These are phyloP conservation scores for Metschnikowia colocasiae DNA, from an alignment of 805 yeast species.

Conservation along the genomic window DNA sequence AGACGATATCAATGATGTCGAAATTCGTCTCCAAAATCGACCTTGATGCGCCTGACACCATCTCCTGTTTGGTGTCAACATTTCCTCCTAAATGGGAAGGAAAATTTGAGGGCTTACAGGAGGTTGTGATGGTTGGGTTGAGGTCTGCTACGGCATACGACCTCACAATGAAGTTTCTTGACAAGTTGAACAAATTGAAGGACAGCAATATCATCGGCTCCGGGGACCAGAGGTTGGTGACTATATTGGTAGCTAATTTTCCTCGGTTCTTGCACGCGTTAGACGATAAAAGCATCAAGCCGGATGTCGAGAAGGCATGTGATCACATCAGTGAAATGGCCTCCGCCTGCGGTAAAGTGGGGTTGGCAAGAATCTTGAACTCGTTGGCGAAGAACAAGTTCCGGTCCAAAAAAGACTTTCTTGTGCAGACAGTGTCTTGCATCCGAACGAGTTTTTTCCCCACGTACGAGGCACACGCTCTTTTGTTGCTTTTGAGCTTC, in stretches of 20 bases:
- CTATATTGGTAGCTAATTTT: constrained; percentile 70
- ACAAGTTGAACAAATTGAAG: constrained; percentile 59
- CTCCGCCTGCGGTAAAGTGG: constrained; percentile 48
- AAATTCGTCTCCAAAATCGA: constrained; percentile 86
- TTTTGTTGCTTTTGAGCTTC: constrained; percentile 74
- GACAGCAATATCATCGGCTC: constrained; percentile 78
- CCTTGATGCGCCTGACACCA: constrained; percentile 79
- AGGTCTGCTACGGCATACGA: constrained; percentile 79
- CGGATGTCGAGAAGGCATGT: constrained; percentile 47
- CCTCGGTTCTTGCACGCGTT: constrained; percentile 85
- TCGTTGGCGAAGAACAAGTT: constrained; percentile 77
- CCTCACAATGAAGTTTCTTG: constrained; percentile 68
- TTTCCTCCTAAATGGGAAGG: constrained; percentile 98
- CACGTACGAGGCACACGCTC: constrained; percentile 64
- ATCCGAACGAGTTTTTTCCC: constrained; percentile 71
- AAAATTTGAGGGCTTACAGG: constrained; percentile 82
- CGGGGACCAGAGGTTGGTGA: constrained; percentile 62
- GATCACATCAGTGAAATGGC: constrained; percentile 55
- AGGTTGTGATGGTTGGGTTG: constrained; percentile 73
- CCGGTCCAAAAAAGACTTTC: constrained; percentile 85
- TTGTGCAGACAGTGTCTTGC: constrained; percentile 72
- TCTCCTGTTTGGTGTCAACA: constrained; percentile 73
- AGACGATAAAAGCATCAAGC: constrained; percentile 46
- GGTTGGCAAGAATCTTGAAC: constrained; percentile 66
- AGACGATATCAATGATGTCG: constrained; percentile 74